Evolutionary conservation across 768 basidiomycete genomes (phyloP).

Genomic region (Heimioporus sp.): DNA sequence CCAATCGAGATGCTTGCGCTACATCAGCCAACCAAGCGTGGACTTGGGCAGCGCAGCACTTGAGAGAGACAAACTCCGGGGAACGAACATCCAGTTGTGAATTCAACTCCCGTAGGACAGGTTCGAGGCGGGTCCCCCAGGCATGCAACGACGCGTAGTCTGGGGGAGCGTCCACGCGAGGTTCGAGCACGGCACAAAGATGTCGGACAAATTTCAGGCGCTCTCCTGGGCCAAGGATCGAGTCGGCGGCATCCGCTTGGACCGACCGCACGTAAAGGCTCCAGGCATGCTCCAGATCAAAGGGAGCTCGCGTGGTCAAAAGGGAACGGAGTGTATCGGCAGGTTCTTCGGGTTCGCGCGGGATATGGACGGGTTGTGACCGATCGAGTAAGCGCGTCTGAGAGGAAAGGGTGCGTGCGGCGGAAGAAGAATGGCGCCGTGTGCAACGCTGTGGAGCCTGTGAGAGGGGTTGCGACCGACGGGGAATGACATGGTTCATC

Average conservation of each 20-base stretch:
- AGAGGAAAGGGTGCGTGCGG: slow-evolving; percentile 8
- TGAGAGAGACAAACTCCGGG: slow-evolving; percentile 14
- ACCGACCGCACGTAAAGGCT: slow-evolving; percentile 29
- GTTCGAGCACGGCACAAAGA: slow-evolving; percentile 15
- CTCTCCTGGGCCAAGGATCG: slow-evolving; percentile 21
- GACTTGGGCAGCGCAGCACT: slow-evolving; percentile 32
- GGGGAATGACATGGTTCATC: slow-evolving; percentile 34
- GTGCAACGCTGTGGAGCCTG: slow-evolving; percentile 15
- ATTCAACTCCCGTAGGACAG: slow-evolving; percentile 30
- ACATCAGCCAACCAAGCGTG: slow-evolving; percentile 38
- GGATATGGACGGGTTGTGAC: neutral
- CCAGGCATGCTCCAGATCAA: slow-evolving; percentile 43
- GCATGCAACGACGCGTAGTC: slow-evolving; percentile 22
- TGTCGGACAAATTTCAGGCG: slow-evolving; percentile 27
- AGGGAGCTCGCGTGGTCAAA: slow-evolving; percentile 12
- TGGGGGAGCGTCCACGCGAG: slow-evolving; percentile 9
- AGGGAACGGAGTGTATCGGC: slow-evolving; percentile 18
- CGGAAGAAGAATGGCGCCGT: slow-evolving; percentile 24
- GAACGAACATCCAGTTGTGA: slow-evolving; percentile 20
- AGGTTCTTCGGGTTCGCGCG: slow-evolving; percentile 6
- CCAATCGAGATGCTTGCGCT: slow-evolving; percentile 30
- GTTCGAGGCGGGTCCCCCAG: slow-evolving; percentile 40
- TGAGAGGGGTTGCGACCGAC: slow-evolving; percentile 17
- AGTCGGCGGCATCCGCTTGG: slow-evolving; percentile 5
- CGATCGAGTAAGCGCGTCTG: slow-evolving; percentile 10